Evolutionary conservation across 164 flowering plant genomes (phyloP).

Genomic region (Akebia trifoliata): DNA sequence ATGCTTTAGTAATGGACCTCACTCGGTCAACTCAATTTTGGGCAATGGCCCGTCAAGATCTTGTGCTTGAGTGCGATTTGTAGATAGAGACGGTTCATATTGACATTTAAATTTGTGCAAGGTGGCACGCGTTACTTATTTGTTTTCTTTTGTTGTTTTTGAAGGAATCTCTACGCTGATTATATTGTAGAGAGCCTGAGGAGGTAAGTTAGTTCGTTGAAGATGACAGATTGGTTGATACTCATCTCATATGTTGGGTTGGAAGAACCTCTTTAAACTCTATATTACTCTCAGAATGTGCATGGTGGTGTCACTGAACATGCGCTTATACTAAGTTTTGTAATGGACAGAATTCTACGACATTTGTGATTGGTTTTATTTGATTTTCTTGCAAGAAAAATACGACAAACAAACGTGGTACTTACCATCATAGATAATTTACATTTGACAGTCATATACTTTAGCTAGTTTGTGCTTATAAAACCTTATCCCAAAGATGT

Average conservation of each 20-base stretch:
- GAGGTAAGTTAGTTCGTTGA: constrained; percentile 33
- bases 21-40: no score
- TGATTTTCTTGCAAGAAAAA: not conserved
- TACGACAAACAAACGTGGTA: no score
- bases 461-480: no score
- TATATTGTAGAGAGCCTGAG: constrained; percentile 40
- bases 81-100: no score
- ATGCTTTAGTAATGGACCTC: no score
- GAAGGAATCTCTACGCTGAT: constrained; percentile 47
- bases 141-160: constrained; percentile 10
- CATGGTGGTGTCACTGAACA: constrained; percentile 6
- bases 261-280: not conserved
- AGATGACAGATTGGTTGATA: not conserved
- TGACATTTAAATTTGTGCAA: not conserved
- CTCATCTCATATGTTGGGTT: not conserved
- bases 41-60: no score
- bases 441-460: no score
- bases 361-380: not conserved
- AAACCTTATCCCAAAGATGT: no score
- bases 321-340: constrained; percentile 1
- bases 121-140: not conserved
- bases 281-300: constrained; percentile 5
- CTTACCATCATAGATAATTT: no score
- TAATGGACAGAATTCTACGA: not conserved
- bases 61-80: no score